These are phyloP conservation scores for Mucor circinelloides DNA, from an alignment of 371 early-diverging fungal genomes.

Conservation along the genomic window DNA sequence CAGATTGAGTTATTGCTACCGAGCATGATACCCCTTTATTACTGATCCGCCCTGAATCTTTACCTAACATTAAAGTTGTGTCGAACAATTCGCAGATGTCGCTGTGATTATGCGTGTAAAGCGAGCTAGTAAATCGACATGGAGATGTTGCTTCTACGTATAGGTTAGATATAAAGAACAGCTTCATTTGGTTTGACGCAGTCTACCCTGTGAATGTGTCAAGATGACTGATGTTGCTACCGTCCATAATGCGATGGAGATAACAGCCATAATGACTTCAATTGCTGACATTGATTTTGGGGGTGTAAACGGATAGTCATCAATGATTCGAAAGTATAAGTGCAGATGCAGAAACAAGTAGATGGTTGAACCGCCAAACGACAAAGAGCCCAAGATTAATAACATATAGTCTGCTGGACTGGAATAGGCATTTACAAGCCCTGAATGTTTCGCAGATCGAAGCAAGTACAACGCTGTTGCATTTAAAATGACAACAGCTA, in stretches of 20 bases:
- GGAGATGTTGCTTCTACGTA: conserved; percentile 6
- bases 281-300: conserved; percentile 11
- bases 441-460: conserved; percentile 4
- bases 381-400: conserved; percentile 10
- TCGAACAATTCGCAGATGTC: conserved; percentile 19
- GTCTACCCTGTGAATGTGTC: conserved; percentile 20
- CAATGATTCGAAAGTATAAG: conserved; percentile 8
- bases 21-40: background rate
- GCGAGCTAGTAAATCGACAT: conserved; percentile 9
- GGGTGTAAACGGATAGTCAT: conserved; percentile 10
- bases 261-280: conserved; percentile 17
- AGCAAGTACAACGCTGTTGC: conserved; percentile 22
- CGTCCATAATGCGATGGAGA: conserved; percentile 22
- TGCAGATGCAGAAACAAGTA: conserved; percentile 16
- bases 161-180: background rate
- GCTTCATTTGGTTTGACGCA: background rate
- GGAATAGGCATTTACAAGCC: conserved; percentile 2
- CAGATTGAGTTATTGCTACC: background rate
- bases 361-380: conserved; percentile 13
- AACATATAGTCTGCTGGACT: conserved; percentile 21
- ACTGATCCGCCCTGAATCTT: background rate
- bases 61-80: conserved; percentile 24
- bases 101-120: conserved; percentile 2
- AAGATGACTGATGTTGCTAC: conserved; percentile 17
- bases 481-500: conserved; percentile 27